Percentiles rank a stretch among this genome's conserved stretches.
phyloP scores from a whole-genome alignment of 108 stramenopile species.

The Skeletonema potamos region DNA sequence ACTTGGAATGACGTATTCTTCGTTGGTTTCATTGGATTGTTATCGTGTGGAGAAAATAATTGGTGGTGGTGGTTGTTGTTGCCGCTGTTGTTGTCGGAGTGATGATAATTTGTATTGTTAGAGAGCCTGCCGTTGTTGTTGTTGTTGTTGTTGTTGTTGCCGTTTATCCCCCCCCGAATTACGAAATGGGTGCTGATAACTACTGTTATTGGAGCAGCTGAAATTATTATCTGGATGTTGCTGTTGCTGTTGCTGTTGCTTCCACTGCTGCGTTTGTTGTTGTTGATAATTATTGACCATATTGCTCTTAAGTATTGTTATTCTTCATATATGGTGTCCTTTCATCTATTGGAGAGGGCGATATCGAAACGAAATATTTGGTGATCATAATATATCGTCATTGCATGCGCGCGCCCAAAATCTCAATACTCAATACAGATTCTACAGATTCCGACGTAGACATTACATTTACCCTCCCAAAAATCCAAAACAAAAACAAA shows the following conservation, averaged over 20 bases:
- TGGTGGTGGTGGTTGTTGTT: not conserved
- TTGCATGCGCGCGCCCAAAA: not conserved
- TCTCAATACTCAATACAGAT: not conserved
- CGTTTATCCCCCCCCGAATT: not conserved
- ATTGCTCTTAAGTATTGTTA: not conserved
- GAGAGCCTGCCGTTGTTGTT: not conserved
- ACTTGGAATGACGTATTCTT: slow-evolving; percentile 20
- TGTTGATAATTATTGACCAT: no score
- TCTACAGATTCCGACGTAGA: not conserved
- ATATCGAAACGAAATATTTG: no score
- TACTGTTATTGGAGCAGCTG: not conserved
- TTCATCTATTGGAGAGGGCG: no score
- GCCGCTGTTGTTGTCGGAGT: not conserved
- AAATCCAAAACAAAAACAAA: no score
- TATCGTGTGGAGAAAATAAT: not conserved
- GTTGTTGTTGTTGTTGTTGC: not conserved
- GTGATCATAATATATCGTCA: not conserved
- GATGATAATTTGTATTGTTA: no score
- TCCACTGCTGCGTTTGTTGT: not conserved
- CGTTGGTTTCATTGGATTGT: not conserved
- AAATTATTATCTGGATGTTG: not conserved
- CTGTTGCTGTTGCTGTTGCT: not conserved
- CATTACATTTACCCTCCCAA: no score
- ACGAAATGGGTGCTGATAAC: not conserved
- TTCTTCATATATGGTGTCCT: no score